Conservation (phyloP, 2,329 filamentous ascomycete genomes). For the Trichoderma sp. region DNA sequence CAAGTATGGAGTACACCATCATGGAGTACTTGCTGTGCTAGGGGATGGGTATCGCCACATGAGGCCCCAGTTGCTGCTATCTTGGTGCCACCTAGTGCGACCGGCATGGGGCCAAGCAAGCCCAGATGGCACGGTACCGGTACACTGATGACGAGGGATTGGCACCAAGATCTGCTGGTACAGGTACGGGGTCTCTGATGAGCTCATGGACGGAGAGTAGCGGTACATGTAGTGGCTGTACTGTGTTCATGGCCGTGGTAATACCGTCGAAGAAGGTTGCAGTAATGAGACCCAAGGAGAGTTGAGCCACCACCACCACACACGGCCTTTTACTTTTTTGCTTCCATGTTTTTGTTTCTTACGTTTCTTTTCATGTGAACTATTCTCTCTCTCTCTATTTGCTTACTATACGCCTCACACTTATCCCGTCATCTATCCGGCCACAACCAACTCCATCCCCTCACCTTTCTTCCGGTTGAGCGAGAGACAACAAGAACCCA, state of each 20-base stretch:
- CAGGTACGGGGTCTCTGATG: background rate
- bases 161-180: background rate
- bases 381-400: background rate
- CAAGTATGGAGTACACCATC: slow-evolving; percentile 9
- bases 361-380: background rate
- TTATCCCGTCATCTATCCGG: background rate
- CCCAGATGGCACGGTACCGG: background rate
- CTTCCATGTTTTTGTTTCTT: background rate
- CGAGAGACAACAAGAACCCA: background rate
- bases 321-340: background rate
- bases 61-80: background rate
- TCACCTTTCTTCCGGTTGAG: no score
- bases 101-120: background rate
- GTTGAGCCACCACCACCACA: background rate
- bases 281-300: background rate
- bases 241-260: background rate
- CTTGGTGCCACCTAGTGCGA: slow-evolving; percentile 1
- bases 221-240: background rate
- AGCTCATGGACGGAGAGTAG: background rate
- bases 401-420: background rate
- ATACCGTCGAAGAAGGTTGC: background rate
- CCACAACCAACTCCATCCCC: no score
- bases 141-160: background rate
- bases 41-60: slow-evolving; percentile 13
- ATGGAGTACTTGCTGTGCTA: background rate